Base-by-base conservation (phyloP, 73 alveolate genomes). In the Tetrahymena thermophila region DNA sequence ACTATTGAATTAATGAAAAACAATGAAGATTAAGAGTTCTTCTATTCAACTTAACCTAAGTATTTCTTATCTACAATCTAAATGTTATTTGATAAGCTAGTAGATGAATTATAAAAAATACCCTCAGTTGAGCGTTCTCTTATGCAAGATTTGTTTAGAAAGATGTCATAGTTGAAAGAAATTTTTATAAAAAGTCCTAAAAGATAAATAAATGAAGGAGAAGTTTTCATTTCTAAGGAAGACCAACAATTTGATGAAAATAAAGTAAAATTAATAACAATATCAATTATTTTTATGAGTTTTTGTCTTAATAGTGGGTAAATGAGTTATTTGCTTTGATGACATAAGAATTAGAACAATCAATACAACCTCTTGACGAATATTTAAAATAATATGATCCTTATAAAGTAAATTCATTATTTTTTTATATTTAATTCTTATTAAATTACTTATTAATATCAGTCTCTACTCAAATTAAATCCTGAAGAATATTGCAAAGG, bases 51-150 rank as follows among this genome's bases (percentile, higher is more conserved):
- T 84, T 98, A 98, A 95, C 99, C 99, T 37, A 96, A 96, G 25
- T 99, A 98, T 56, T 97, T 98, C 95, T 97, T 99, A 5, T 96
- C 96, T 57, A 98, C 98, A 93, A 97, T 99, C 11, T 94, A 98
- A 96, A 98, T 96, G 85, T 97, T 99, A 21, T 99, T 99, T 96
- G 99, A 98, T 95, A 99, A 98, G 85, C 99, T 99, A 11, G 95
- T 98, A 31, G 99, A 98, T 84, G 97, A 98, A 93, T 96, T 99
- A 93, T 98, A 98, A 95, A 97, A 98, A 93, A 99, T 99, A 71
- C 98, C 99, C 7, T 98, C 98, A 94, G 97, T 99, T 31, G 99
- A 99, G 94, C 99, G 99, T 35, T 96, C 97, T 85, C 96, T 99
- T 34, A 96, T 99, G 96, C 98, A 98, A 85, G 99, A 98, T 94